Percentiles rank a stretch among this genome's conserved stretches.
These are phyloP conservation scores for Metschnikowia henanensis DNA, from an alignment of 805 yeast species.

Conservation along the genomic window DNA sequence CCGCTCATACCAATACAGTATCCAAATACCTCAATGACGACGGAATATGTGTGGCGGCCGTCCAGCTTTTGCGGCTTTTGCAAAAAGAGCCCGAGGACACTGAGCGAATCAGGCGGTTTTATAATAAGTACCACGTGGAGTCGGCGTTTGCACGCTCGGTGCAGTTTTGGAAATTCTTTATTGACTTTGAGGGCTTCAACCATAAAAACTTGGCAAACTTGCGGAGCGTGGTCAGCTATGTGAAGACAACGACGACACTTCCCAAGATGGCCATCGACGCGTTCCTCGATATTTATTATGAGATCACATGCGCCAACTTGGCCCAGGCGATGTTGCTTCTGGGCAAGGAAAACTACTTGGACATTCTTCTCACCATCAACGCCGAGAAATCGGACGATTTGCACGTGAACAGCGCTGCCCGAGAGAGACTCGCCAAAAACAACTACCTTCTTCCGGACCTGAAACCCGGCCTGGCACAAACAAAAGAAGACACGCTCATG, in stretches of 20 bases:
- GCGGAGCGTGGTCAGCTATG: conserved; percentile 42
- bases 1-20: conserved; percentile 22
- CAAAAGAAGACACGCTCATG: conserved; percentile 24
- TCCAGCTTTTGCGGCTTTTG: conserved; percentile 31
- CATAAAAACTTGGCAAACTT: conserved; percentile 47
- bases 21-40: conserved; percentile 39
- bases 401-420: conserved; percentile 25
- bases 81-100: conserved; percentile 25
- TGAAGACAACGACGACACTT: conserved; percentile 46
- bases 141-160: conserved; percentile 38
- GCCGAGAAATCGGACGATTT: conserved; percentile 29
- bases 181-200: conserved; percentile 49
- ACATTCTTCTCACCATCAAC: conserved; percentile 17
- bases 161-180: conserved; percentile 57
- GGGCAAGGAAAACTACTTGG: conserved; percentile 16
- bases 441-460: conserved; percentile 19
- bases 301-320: conserved; percentile 22
- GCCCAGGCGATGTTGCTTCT: conserved; percentile 19
- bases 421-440: conserved; percentile 22
- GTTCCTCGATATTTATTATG: conserved; percentile 30
- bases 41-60: conserved; percentile 35
- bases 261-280: conserved; percentile 50
- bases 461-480: neutral
- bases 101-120: conserved; percentile 24
- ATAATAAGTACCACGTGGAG: conserved; percentile 27